These are phyloP conservation scores for Rhizopogon rudus DNA, from an alignment of 768 basidiomycete genomes.

Conservation along the genomic window DNA sequence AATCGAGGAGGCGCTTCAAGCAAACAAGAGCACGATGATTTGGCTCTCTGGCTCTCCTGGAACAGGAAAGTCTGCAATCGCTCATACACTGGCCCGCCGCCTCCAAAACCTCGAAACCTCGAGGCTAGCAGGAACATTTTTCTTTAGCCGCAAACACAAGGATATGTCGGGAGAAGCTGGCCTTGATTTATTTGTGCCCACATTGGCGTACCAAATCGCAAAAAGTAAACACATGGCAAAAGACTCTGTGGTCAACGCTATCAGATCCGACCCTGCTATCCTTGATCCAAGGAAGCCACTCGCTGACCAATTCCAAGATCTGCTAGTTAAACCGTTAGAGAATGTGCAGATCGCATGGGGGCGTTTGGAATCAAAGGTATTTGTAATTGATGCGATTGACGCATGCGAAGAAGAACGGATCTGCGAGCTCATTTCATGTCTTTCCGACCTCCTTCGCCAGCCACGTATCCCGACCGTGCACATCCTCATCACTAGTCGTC, in stretches of 20 bases:
- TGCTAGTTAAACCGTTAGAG: neutral
- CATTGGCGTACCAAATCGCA: neutral
- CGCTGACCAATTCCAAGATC: neutral
- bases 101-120: neutral
- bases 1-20: neutral
- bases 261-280: neutral
- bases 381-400: neutral
- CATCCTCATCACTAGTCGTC: neutral
- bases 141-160: neutral
- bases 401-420: neutral
- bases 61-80: neutral
- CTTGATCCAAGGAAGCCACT: neutral
- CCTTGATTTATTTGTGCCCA: neutral
- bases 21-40: neutral
- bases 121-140: neutral
- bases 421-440: neutral
- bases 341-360: neutral
- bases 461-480: neutral
- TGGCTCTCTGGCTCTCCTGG: neutral
- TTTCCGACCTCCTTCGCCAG: neutral
- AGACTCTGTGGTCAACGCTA: neutral
- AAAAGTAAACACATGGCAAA: neutral
- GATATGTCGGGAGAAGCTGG: neutral
- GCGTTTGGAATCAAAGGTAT: neutral
- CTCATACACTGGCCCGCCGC: neutral